Base-by-base conservation (phyloP, 495 filamentous ascomycete species). In the Penicillium roqueforti region DNA sequence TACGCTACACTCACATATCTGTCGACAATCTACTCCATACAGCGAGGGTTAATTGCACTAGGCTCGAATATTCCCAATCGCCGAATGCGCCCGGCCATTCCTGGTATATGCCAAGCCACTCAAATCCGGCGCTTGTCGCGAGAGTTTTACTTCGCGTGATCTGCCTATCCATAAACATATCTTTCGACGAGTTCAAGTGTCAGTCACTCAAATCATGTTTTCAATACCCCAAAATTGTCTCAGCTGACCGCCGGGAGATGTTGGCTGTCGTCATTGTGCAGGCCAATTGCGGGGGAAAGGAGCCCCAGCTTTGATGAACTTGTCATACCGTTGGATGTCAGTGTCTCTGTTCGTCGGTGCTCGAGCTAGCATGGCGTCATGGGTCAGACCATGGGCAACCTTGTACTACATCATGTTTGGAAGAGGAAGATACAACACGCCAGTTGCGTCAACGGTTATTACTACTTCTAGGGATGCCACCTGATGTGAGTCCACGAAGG, bases 251-350 rank as follows among this genome's bases (percentile, higher is more conserved):
- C 3, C 13, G 13, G 22, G 42, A 2, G 18, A 22, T 40, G 28
- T 47, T 47, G 43, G 34, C 51, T 39, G 16, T 34, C 51, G 51
- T 54, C 51, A 54, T 54, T 26, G 42, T 54, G 51, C 51, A 54
- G 42, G 40, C 51, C 6, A 11, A 52, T 43, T 42, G 39, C 40
- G 38, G 50, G 47, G 34, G 47, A 26, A 25, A 40, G n/a, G 26
- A 38, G 40, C 22, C 22, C 6, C 18, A 8, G 11, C 14, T 23
- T 18, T 11, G 5, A 7, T 16, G 4, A n/a, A n/a, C n/a, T 29
- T 14, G 32, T 6, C 26, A 31, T 32, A 34, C 20, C 22, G 36
- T 41, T 50, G 25, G 36, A 40, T 40, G 16, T 20, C 3, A 31
- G 11, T 20, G 11, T 29, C 29, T 50, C 5, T 20, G 23, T 14